These are phyloP conservation scores for Nissolia schottii DNA, from an alignment of 306 rosid species.

Conservation along the genomic window DNA sequence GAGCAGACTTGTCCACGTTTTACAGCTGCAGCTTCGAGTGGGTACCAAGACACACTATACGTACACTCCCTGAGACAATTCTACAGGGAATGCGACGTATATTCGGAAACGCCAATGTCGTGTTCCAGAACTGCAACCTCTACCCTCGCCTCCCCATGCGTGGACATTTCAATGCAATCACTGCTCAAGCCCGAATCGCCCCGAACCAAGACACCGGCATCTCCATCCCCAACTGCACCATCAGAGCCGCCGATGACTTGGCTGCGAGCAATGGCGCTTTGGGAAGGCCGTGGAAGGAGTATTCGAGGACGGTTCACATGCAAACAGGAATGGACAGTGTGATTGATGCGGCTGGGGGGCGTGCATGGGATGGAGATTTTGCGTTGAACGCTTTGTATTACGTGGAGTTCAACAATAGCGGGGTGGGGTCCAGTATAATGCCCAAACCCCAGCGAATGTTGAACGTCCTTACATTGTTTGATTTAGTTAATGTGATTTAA, in stretches of 20 bases:
- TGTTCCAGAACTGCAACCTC: slow-evolving; percentile 75
- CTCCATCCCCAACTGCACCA: slow-evolving; percentile 64
- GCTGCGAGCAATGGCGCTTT: slow-evolving; percentile 26
- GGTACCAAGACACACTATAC: slow-evolving; percentile 82
- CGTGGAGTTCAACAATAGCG: slow-evolving; percentile 66
- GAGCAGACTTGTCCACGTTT: slow-evolving; percentile 82
- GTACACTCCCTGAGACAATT: slow-evolving; percentile 81
- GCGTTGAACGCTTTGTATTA: slow-evolving; percentile 71
- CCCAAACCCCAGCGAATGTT: neutral
- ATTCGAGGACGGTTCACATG: slow-evolving; percentile 74
- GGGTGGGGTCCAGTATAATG: slow-evolving; percentile 53
- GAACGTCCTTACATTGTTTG: neutral
- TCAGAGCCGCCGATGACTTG: slow-evolving; percentile 56
- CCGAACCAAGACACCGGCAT: slow-evolving; percentile 82
- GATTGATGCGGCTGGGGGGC: slow-evolving; percentile 60
- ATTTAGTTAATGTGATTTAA: slow-evolving; percentile 6
- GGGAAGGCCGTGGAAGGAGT: slow-evolving; percentile 92
- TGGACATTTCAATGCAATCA: slow-evolving; percentile 85
- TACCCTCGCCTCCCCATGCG: slow-evolving; percentile 78
- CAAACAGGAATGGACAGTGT: slow-evolving; percentile 50
- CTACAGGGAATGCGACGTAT: slow-evolving; percentile 84
- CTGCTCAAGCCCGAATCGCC: slow-evolving; percentile 82
- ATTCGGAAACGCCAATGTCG: slow-evolving; percentile 89
- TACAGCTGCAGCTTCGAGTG: slow-evolving; percentile 93
- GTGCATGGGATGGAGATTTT: slow-evolving; percentile 72